These are phyloP conservation scores for Halteria grandinella DNA, from an alignment of 73 alveolate genomes.

Conservation along the genomic window DNA sequence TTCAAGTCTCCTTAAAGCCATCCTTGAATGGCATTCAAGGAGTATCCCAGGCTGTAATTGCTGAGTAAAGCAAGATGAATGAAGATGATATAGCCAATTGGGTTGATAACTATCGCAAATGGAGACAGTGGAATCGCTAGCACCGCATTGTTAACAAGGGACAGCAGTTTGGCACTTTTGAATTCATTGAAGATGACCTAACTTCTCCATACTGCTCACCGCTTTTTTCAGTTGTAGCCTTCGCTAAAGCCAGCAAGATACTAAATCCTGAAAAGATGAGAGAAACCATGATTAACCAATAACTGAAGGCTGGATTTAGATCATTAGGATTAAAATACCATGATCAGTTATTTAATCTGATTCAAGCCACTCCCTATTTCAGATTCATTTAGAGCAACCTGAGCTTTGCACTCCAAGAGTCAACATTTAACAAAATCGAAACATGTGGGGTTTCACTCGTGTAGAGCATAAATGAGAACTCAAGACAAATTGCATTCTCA, in stretches of 20 bases:
- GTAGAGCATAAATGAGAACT: conserved; percentile 27
- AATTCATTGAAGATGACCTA: conserved; percentile 31
- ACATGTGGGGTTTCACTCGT: conserved; percentile 48
- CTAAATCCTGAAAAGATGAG: conserved; percentile 19
- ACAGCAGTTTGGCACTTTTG: conserved; percentile 1
- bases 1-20: conserved; percentile 39
- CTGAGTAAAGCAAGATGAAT: conserved; percentile 31
- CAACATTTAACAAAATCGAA: conserved; percentile 30
- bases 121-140: conserved; percentile 65
- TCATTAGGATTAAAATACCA: conserved; percentile 46
- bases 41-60: conserved; percentile 33
- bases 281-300: conserved; percentile 16
- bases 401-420: conserved; percentile 7
- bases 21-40: conserved; percentile 18
- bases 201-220: conserved; percentile 61
- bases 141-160: conserved; percentile 1
- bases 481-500: conserved; percentile 10
- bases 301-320: conserved; percentile 65
- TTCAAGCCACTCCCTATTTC: conserved; percentile 38
- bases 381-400: conserved; percentile 55
- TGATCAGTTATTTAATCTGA: neutral
- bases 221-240: conserved; percentile 57
- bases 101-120: conserved; percentile 67
- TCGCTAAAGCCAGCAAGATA: conserved; percentile 39
- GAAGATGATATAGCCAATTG: conserved; percentile 57